Percentiles rank a stretch among this genome's conserved stretches.
These are phyloP conservation scores for Coemansia sp. DNA, from an alignment of 192 early-diverging fungal genomes.

Conservation along the genomic window DNA sequence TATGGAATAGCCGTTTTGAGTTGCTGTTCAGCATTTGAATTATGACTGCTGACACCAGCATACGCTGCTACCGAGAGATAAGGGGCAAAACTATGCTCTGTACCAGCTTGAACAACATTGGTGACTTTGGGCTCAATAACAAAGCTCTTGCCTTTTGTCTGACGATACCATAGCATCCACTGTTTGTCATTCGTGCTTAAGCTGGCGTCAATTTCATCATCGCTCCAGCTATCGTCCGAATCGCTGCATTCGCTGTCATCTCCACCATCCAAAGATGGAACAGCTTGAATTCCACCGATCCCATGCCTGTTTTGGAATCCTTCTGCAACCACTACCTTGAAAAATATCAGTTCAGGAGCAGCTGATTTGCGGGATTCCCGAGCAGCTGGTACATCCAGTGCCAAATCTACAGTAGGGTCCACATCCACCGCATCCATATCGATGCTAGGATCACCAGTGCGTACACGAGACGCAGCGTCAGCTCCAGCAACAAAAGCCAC, in stretches of 20 bases:
- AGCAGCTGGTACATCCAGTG: slow-evolving; percentile 2
- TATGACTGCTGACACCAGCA: neutral
- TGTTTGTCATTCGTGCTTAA: slow-evolving; percentile 6
- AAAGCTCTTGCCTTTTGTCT: slow-evolving; percentile 20
- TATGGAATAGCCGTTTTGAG: slow-evolving; percentile 17
- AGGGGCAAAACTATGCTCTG: slow-evolving; percentile 31
- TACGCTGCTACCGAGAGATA: slow-evolving; percentile 30
- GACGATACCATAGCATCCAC: slow-evolving; percentile 40
- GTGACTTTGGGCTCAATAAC: slow-evolving; percentile 38
- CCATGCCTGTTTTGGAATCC: slow-evolving; percentile 24
- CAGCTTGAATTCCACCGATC: slow-evolving; percentile 2
- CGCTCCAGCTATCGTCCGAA: slow-evolving; percentile 7
- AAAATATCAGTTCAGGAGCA: slow-evolving; percentile 36
- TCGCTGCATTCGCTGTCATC: slow-evolving; percentile 10
- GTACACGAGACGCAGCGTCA: slow-evolving; percentile 19
- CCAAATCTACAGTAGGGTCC: slow-evolving; percentile 27
- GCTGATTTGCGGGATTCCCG: neutral
- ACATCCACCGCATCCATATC: slow-evolving; percentile 15
- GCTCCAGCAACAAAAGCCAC: slow-evolving; percentile 30
- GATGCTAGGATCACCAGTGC: slow-evolving; percentile 10
- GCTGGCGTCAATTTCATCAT: slow-evolving; percentile 12
- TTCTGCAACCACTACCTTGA: slow-evolving; percentile 33
- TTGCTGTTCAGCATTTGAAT: neutral
- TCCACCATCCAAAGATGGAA: slow-evolving; percentile 2
- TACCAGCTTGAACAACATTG: slow-evolving; percentile 39